These are phyloP conservation scores for Magnaporthiopsis poae DNA, from an alignment of 2,329 filamentous ascomycete species.

Conservation along the genomic window DNA sequence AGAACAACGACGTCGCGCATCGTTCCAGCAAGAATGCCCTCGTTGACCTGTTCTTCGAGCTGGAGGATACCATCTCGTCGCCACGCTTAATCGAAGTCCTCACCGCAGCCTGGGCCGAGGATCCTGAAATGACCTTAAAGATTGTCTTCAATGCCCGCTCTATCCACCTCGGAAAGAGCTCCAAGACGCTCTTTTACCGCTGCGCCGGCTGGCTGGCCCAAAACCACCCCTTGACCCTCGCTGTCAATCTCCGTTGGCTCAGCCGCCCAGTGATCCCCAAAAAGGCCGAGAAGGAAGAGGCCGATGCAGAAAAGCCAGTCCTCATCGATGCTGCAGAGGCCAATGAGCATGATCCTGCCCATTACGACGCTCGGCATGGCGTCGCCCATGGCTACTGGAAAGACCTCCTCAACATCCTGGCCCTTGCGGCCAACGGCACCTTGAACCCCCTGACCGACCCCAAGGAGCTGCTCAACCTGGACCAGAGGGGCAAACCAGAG, in stretches of 20 bases:
- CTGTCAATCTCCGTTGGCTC: slow-evolving; percentile 45
- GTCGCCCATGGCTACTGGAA: slow-evolving; percentile 55
- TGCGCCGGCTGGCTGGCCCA: slow-evolving; percentile 46
- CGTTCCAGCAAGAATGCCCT: slow-evolving; percentile 34
- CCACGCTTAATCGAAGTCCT: slow-evolving; percentile 32
- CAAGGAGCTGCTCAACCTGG: slow-evolving; percentile 29
- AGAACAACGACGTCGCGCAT: slow-evolving; percentile 40
- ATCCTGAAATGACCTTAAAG: slow-evolving; percentile 41
- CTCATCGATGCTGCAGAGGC: slow-evolving; percentile 22
- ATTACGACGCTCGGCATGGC: slow-evolving; percentile 34
- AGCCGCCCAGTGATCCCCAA: slow-evolving; percentile 46
- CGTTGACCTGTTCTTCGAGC: slow-evolving; percentile 45
- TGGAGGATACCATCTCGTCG: slow-evolving; percentile 31
- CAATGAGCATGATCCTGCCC: slow-evolving; percentile 25
- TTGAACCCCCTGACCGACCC: slow-evolving; percentile 33
- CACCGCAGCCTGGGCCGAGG: slow-evolving; percentile 37
- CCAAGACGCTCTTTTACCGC: slow-evolving; percentile 40
- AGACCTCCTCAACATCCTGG: slow-evolving; percentile 48
- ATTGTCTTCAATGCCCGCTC: slow-evolving; percentile 51
- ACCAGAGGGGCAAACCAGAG: slow-evolving; percentile 18
- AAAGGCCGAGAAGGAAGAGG: slow-evolving; percentile 31
- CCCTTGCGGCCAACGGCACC: slow-evolving; percentile 37
- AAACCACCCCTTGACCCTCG: slow-evolving; percentile 43
- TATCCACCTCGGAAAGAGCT: slow-evolving; percentile 51
- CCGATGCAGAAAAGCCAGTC: slow-evolving; percentile 24